Base-by-base conservation (phyloP, 2,329 filamentous ascomycete species). In the Alternaria rosae region DNA sequence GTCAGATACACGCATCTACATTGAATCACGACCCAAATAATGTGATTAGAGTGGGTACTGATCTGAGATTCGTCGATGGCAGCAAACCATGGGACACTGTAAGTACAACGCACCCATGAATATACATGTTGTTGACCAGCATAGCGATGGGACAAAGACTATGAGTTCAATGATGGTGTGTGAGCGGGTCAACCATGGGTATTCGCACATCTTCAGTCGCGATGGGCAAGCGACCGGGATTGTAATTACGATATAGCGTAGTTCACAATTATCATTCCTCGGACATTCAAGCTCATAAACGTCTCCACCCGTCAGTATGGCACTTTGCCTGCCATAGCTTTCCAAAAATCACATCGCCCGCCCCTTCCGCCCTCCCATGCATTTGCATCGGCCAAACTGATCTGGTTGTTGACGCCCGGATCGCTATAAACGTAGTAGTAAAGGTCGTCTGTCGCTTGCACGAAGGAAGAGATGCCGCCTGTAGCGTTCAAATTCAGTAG, bases 1-100 rank as follows among this genome's bases (percentile, higher is more conserved):
- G 32, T 2, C 56, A 86, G 85, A 87, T 88, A 17, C 86, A 88
- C 69, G 85, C 86, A 0, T 87, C 85, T 2, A 86, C 84, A 0
- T 79, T 87, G 59, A 88, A 88, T 54, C 79, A 84, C 48, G 85
- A 87, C 44, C 80, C 81, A 0, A 76, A 83, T 6, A 83, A 84
- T 56, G 73, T 83, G 1, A 87, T 88, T 50, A 81, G 86, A 2
- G 79, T 88, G 0, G 86, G 84, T 0, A 87, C 86, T 3, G 86
- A 88, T 69, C 67, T 88, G 53, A 80, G 86, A 2, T 88, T 87
- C 67, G 85, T 86, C 8, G 80, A 87, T 64, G 79, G 81, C 5
- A 83, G 82, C 7, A 81, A 81, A 58, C 82, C 81, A 1, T 87
- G 83, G 78, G 85, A 87, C 64, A 82, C 75, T 64, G 81, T 82